A percentile compares a stretch with the other conserved stretches of the same genome.
Evolutionary conservation across 106 monocot species (phyloP).

Genomic region (Dactylorhiza incarnata): DNA sequence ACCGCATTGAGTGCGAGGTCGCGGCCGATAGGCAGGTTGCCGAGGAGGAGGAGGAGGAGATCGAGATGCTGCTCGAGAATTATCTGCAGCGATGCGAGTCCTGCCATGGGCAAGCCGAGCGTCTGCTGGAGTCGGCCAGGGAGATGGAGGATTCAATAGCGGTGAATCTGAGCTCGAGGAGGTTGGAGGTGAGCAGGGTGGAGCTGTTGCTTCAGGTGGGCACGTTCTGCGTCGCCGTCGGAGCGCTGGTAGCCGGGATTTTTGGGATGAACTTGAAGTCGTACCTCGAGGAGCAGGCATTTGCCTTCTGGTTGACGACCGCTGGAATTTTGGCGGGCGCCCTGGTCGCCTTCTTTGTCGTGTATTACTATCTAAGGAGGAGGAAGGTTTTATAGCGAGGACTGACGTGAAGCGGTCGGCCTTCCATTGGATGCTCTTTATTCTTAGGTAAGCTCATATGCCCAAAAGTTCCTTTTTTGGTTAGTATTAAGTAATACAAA

Average conservation of each 20-base stretch:
- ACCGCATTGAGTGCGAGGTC: constrained; percentile 50
- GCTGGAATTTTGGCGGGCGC: constrained; percentile 81
- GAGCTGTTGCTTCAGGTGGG: constrained; percentile 96
- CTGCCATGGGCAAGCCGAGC: constrained; percentile 95
- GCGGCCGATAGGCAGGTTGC: constrained; percentile 71
- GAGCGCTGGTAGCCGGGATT: constrained; percentile 93
- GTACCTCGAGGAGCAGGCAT: constrained; percentile 79
- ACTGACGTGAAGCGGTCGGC: background rate
- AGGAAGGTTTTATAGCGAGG: constrained; percentile 49
- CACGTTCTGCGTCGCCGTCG: constrained; percentile 93
- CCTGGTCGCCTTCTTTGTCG: constrained; percentile 56
- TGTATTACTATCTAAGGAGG: constrained; percentile 73
- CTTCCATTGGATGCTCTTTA: background rate
- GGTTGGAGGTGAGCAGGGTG: constrained; percentile 85
- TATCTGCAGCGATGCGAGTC: constrained; percentile 98
- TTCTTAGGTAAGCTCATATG: background rate
- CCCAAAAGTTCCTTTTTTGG: too few species aligned
- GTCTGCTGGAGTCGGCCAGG: constrained; percentile 90
- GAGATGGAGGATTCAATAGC: constrained; percentile 99
- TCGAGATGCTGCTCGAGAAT: constrained; percentile 96
- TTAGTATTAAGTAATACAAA: too few species aligned
- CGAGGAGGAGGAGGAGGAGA: constrained; percentile 99
- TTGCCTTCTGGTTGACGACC: constrained; percentile 89
- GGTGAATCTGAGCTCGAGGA: constrained; percentile 88
- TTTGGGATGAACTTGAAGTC: constrained; percentile 98